Conservation (phyloP, 306 rosid species). For the Trifolium subterraneum region DNA sequence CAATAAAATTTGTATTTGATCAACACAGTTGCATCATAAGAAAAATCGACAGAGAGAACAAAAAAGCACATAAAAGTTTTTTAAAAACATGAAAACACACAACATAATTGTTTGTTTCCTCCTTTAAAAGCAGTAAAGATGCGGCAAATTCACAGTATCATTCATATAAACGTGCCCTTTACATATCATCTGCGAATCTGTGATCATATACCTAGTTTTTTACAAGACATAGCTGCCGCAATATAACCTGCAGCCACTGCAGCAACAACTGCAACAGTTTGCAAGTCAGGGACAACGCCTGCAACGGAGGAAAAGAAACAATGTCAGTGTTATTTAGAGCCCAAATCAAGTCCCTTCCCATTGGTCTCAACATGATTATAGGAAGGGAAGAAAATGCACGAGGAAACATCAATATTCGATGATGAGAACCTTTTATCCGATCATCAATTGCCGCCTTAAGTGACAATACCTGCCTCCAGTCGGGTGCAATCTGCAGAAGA, state of each 20-base stretch:
- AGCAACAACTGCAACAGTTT: conserved; percentile 71
- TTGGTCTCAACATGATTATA: conserved; percentile 13
- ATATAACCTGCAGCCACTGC: conserved; percentile 83
- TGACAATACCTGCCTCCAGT: conserved; percentile 88
- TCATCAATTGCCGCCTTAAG: conserved; percentile 72
- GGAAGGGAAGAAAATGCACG: conserved; percentile 1
- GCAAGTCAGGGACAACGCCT: conserved; percentile 91
- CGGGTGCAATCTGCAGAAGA: conserved; percentile 78
- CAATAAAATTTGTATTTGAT: no score
- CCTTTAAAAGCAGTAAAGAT: conserved; percentile 25
- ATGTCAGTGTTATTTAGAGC: conserved; percentile 36
- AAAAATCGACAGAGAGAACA: no score
- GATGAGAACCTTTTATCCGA: conserved; percentile 66
- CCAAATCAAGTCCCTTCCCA: conserved; percentile 14
- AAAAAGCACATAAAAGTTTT: no score
- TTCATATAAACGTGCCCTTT: conserved; percentile 30
- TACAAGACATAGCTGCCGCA: conserved; percentile 70
- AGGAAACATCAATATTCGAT: conserved; percentile 3
- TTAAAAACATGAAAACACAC: no score
- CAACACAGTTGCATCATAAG: no score
- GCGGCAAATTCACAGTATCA: conserved; percentile 38
- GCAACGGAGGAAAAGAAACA: conserved; percentile 41
- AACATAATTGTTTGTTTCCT: conserved; percentile 23
- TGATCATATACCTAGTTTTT: conserved; percentile 23
- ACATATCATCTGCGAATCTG: conserved; percentile 26